Evolutionary conservation across 768 basidiomycete genomes (phyloP), one percentile per base, ranked within the genome.

Genomic region (Austroboletus eburneus): DNA sequence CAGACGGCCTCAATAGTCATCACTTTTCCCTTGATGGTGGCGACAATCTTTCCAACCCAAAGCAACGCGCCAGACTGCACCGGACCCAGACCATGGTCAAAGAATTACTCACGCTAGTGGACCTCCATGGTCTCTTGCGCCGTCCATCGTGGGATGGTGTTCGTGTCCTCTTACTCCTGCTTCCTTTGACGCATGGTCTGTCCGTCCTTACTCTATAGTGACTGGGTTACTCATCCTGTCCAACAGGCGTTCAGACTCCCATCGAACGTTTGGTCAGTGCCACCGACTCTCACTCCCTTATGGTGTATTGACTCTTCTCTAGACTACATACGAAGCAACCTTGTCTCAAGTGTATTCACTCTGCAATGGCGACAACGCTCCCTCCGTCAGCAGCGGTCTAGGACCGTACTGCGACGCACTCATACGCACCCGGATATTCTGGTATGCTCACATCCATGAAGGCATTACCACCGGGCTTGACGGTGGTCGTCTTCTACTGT

Each of bases 141-240:
- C 80, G 81, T 45, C 91, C 91, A 1, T 79, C 85, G 8, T 87
- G 90, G 81, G 93, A 96, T 50, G 91, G 92, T 4, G 83, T 92
- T 18, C 77, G 89, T 27, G 81, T 79, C 6, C 71, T 97, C 41
- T 67, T 95, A 24, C 73, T 96, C 38, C 69, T 92, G 24, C 68
- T 91, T 47, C 92, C 93, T 7, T 72, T 97, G 37, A 83, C 91
- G 45, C 83, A 89, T 65, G 91, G 93, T 93, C 51, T 52, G 73
- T 64, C 41, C 13, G 1, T 23, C 22, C 2, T 8, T 20, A 21
- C 23, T 24, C 13, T 34, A 4, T 27, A 17, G 13, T 33, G 33
- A 27, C 21, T 9, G 8, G n/a, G 21, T 42, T 42, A 18, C 33
- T 64, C 46, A 64, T 42, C 29, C 1, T 21, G 34, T 18, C 4